Evolutionary conservation across 2,329 filamentous ascomycete species (phyloP), one percentile per base, ranked within the genome.

Genomic region (Fusarium protoensiforme): DNA sequence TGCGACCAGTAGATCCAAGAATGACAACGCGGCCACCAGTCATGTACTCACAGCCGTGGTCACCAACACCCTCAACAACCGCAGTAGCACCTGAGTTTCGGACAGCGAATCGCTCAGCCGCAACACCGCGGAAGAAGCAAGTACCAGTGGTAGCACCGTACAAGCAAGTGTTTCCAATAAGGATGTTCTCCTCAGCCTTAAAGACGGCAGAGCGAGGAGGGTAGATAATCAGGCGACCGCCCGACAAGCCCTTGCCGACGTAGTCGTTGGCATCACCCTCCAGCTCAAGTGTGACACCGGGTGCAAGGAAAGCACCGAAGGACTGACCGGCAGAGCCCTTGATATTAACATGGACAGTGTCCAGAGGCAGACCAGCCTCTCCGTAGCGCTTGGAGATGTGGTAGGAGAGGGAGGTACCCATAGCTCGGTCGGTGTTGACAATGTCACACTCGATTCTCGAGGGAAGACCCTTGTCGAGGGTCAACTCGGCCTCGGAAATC

Each of bases 21-120:
- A 97, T 89, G 73, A 98, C 86, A 59, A 98, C 88, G 80, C 95
- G 94, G 81, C 96, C 96, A 81, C 96, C 96, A 79, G 96, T 98
- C 96, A 98, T 98, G 89, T 98, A 98, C 88, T 98, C 96, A 81
- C 95, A 98, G 72, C 94, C 94, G 82, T 98, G 96, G 83, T 98
- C 96, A 87, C 96, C 96, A 74, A 97, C 90, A 85, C 96, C 96
- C 84, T 98, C 96, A 71, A 98, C 95, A 74, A 98, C 94, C n/a
- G 96, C 95, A 31, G 92, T 97, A 59, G 94, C 96, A 85, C 96
- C 96, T 1, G 96, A 98, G 87, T 98, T 98, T 77, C 96, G 93
- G 75, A 98, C 96, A 71, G 95, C 95, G 82, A 98, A 98, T 79
- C 96, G 94, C 87, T 98, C 96, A 46, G 96, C 96, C 79, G 96